phyloP scores from a whole-genome alignment of 768 basidiomycete species.

The Lactarius indigo region DNA sequence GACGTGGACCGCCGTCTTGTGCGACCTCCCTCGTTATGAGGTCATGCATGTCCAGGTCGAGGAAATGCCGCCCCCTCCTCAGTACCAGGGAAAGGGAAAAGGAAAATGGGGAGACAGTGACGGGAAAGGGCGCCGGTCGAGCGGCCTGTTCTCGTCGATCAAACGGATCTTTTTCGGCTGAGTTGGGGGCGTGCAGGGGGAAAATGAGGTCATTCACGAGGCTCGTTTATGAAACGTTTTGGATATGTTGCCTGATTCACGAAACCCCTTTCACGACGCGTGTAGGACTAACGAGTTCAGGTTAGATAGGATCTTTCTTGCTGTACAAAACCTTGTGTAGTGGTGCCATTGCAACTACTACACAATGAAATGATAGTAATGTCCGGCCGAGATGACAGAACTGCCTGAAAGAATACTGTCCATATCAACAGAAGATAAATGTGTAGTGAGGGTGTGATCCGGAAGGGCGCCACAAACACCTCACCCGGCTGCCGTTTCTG shows the following conservation, averaged over 20 bases:
- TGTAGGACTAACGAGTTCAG: background rate
- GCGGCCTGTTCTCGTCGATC: slow-evolving; percentile 16
- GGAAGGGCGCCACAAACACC: too few species aligned
- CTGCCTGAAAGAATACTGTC: background rate
- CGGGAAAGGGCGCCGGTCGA: background rate
- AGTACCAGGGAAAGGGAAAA: slow-evolving; percentile 18
- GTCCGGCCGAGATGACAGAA: background rate
- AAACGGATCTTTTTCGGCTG: slow-evolving; percentile 5
- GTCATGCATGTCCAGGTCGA: slow-evolving; percentile 19
- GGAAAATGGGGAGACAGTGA: background rate
- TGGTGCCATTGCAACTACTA: background rate
- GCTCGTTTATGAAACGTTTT: background rate
- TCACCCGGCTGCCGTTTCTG: background rate
- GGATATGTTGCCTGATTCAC: background rate
- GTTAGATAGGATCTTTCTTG: background rate
- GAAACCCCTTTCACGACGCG: background rate
- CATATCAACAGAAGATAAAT: background rate
- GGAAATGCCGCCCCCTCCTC: slow-evolving; percentile 13
- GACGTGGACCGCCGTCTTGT: slow-evolving; percentile 17
- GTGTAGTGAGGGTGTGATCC: background rate
- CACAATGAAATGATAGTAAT: background rate
- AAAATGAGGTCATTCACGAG: background rate
- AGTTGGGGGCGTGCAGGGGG: background rate
- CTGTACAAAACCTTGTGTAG: background rate
- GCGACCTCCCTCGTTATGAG: slow-evolving; percentile 20